A percentile compares a stretch with the other conserved stretches of the same genome.
These are phyloP conservation scores for Xylaria sp. DNA, from an alignment of 2,329 filamentous ascomycete species.

Conservation along the genomic window DNA sequence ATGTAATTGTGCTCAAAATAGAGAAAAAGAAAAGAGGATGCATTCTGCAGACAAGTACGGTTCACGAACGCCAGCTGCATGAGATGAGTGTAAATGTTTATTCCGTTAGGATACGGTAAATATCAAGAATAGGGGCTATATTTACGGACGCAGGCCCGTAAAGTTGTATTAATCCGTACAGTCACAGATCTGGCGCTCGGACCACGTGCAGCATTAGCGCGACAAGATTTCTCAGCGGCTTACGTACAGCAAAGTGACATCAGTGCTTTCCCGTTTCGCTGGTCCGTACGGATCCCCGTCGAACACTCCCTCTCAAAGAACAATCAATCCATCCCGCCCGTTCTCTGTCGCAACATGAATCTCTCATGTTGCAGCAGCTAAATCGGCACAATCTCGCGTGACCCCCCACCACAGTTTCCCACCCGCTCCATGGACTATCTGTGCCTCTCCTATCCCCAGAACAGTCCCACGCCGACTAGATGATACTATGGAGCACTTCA, in stretches of 20 bases:
- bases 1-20: neutral
- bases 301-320: too few relatives aligned
- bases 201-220: slow-evolving; percentile 9
- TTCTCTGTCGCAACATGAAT: neutral
- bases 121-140: neutral
- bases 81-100: too few relatives aligned
- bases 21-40: neutral
- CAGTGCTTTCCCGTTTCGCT: neutral
- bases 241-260: slow-evolving; percentile 12
- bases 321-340: neutral
- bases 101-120: neutral
- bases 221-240: slow-evolving; percentile 7
- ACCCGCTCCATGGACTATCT: slow-evolving; percentile 24
- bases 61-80: neutral
- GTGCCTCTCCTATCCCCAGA: slow-evolving; percentile 10
- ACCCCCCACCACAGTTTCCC: neutral
- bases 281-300: neutral
- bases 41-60: neutral
- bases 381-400: neutral
- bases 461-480: slow-evolving; percentile 18
- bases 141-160: neutral
- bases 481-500: slow-evolving; percentile 50
- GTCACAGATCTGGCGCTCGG: neutral
- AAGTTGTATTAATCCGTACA: neutral
- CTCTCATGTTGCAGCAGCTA: slow-evolving; percentile 10